These are phyloP conservation scores for Mortierella sp. DNA, from an alignment of 371 early-diverging fungal species.

Conservation along the genomic window DNA sequence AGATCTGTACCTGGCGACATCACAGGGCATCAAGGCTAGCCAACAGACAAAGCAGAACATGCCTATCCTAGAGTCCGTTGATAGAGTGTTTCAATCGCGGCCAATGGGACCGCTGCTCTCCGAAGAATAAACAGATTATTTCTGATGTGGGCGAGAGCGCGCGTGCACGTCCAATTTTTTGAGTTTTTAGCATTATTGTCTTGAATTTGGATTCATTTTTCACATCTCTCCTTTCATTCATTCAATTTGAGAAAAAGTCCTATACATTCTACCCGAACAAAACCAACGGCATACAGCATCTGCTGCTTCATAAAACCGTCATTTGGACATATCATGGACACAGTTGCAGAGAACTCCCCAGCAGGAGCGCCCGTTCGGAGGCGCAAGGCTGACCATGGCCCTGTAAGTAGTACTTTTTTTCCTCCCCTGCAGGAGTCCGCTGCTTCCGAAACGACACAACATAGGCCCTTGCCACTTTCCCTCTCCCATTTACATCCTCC, in stretches of 20 bases:
- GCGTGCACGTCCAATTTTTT: not conserved
- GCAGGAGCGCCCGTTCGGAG: constrained; percentile 22
- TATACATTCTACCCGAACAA: constrained; percentile 11
- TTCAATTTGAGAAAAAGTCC: not conserved
- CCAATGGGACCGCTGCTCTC: constrained; percentile 25
- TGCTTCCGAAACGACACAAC: not conserved
- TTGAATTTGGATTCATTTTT: not conserved
- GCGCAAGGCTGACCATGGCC: constrained; percentile 38
- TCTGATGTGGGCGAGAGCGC: not conserved
- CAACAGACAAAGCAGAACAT: constrained; percentile 46
- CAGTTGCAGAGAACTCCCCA: constrained; percentile 9
- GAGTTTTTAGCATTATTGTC: not conserved
- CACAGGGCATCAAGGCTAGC: constrained; percentile 54
- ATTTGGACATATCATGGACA: constrained; percentile 17
- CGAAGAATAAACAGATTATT: constrained; percentile 2
- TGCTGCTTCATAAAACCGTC: not conserved
- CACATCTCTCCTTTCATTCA: constrained; percentile 5
- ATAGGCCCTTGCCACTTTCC: not conserved
- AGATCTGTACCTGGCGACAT: constrained; percentile 52
- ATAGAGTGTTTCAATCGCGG: constrained; percentile 32
- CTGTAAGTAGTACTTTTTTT: constrained; percentile 22
- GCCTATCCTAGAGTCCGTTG: constrained; percentile 25
- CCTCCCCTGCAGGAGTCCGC: not conserved
- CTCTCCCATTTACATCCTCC: not conserved
- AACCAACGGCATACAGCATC: constrained; percentile 11